These are phyloP conservation scores for Termitomyces sp. DNA, from an alignment of 768 basidiomycete genomes.

Conservation along the genomic window DNA sequence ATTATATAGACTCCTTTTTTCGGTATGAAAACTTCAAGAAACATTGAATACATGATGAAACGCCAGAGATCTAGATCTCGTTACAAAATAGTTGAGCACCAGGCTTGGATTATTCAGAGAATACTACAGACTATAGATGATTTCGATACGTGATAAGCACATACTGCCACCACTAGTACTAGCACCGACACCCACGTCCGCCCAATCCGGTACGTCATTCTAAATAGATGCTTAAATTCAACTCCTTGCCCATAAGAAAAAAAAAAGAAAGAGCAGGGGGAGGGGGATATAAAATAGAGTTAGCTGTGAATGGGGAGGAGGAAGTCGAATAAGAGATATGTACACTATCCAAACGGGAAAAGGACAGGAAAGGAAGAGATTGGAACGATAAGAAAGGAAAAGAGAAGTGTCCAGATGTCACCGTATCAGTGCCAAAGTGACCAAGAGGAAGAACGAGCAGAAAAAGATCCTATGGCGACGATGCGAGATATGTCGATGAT, in stretches of 20 bases:
- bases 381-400: neutral
- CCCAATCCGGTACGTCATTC: neutral
- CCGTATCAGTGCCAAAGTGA: neutral
- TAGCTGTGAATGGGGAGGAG: neutral
- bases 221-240: neutral
- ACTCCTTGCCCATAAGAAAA: neutral
- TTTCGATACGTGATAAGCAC: neutral
- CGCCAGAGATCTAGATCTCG: neutral
- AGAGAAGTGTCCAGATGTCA: neutral
- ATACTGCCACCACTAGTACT: neutral
- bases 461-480: neutral
- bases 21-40: neutral
- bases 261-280: neutral
- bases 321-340: neutral
- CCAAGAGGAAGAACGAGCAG: neutral
- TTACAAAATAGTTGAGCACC: neutral
- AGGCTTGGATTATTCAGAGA: neutral
- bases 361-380: neutral
- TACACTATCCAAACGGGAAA: neutral
- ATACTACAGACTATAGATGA: constrained; percentile 2
- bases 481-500: neutral
- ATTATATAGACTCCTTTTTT: neutral
- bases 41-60: neutral
- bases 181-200: neutral
- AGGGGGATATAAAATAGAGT: neutral